A percentile compares a stretch with the other conserved stretches of the same genome.
phyloP scores from a whole-genome alignment of 306 rosid genomes.

The Coriaria nepalensis region DNA sequence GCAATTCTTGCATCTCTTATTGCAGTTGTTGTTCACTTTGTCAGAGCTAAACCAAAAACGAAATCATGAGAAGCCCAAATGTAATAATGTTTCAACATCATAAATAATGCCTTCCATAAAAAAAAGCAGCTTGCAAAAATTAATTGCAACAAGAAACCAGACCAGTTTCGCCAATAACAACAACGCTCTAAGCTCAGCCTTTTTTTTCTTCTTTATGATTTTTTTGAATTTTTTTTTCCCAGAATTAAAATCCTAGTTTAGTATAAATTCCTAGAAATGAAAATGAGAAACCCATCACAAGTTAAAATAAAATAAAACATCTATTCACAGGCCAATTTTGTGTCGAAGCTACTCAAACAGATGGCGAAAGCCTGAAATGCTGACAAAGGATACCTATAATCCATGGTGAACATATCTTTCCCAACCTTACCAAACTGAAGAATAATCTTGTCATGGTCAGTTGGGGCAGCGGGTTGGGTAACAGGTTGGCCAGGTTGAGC shows the following conservation, averaged over 20 bases:
- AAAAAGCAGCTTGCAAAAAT: no score
- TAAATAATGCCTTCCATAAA: no score
- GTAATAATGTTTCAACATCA: not conserved
- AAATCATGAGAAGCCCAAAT: not conserved
- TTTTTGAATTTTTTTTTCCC: not conserved
- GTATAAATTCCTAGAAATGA: not conserved
- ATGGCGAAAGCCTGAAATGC: constrained; percentile 89
- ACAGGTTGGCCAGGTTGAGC: constrained; percentile 13
- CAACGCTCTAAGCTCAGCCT: not conserved
- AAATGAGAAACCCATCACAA: no score
- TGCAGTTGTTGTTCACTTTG: constrained; percentile 19
- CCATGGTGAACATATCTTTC: constrained; percentile 87
- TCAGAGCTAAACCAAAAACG: constrained; percentile 14
- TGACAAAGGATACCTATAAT: constrained; percentile 67
- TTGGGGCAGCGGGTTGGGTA: constrained; percentile 40
- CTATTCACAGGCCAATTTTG: constrained; percentile 90
- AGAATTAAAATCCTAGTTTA: no score
- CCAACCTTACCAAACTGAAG: constrained; percentile 83
- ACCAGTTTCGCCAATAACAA: no score
- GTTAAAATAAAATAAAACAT: not conserved
- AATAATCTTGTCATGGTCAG: constrained; percentile 60
- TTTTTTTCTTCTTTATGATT: constrained; percentile 8
- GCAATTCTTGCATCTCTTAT: constrained; percentile 30
- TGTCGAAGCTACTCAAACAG: constrained; percentile 79
- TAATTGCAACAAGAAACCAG: no score